Evolutionary conservation across 192 early-diverging fungal species (phyloP).

Genomic region (Podila clonocystis): DNA sequence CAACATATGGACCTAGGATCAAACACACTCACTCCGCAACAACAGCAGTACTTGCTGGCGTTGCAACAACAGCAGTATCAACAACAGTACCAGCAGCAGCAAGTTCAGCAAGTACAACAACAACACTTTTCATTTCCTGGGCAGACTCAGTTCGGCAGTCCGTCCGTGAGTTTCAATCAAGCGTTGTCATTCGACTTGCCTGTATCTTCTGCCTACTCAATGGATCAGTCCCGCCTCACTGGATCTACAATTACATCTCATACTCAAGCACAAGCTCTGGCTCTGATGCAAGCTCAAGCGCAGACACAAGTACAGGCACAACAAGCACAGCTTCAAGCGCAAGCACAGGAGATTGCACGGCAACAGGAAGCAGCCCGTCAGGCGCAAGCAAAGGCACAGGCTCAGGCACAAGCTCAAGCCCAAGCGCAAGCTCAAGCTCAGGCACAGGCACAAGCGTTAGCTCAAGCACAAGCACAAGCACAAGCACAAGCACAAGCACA

Average conservation of each 20-base stretch:
- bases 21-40: neutral
- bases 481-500: constrained; percentile 2
- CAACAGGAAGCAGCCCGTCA: constrained; percentile 1
- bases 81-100: constrained; percentile 10
- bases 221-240: neutral
- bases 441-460: neutral
- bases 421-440: constrained; percentile 2
- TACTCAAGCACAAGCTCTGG: constrained; percentile 3
- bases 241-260: neutral
- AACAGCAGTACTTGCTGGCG: constrained; percentile 20
- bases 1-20: neutral
- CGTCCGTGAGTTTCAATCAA: neutral
- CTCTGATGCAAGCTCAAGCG: constrained; percentile 7
- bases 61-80: constrained; percentile 8
- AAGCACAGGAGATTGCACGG: constrained; percentile 3
- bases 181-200: neutral
- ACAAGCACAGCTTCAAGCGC: constrained; percentile 4
- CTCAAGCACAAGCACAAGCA: neutral
- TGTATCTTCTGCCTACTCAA: neutral
- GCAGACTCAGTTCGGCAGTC: neutral
- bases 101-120: constrained; percentile 14
- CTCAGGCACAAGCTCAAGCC: constrained; percentile 6
- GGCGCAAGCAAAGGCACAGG: constrained; percentile 9
- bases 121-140: constrained; percentile 8
- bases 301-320: neutral